phyloP scores from a whole-genome alignment of 495 filamentous ascomycete species.

The Chaetomium cochliodes region DNA sequence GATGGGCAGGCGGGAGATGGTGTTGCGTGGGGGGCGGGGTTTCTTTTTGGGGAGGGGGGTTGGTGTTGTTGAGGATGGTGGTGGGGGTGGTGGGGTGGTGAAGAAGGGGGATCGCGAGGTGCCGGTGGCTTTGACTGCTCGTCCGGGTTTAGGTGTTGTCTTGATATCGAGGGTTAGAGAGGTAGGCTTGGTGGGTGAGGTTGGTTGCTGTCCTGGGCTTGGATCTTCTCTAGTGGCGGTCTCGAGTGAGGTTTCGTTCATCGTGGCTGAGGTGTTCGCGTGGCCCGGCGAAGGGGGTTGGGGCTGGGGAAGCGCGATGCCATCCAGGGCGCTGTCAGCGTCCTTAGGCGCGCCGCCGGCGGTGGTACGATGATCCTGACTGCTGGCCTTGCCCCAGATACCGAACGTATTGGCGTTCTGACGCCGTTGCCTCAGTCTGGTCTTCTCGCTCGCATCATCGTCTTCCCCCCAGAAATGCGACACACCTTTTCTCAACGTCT shows the following conservation, averaged over 20 bases:
- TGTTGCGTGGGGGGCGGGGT: conserved; percentile 44
- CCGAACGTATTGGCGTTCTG: background rate
- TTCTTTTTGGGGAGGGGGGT: conserved; percentile 12
- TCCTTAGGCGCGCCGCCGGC: background rate
- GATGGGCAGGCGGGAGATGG: conserved; percentile 65
- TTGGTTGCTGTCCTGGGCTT: background rate
- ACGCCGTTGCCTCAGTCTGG: background rate
- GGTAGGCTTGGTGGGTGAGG: background rate
- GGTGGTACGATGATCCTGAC: background rate
- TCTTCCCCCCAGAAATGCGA: conserved; percentile 26
- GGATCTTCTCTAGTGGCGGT: background rate
- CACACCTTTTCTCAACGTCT: background rate
- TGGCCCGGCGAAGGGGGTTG: background rate
- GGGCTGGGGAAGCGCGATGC: background rate
- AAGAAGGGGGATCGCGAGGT: conserved; percentile 46
- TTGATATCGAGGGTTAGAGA: background rate
- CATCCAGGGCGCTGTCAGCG: background rate
- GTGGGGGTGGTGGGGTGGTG: conserved; percentile 23
- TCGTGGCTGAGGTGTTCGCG: background rate
- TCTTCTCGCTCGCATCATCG: background rate
- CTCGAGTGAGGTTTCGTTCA: background rate
- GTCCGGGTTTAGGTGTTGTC: background rate
- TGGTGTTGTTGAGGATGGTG: conserved; percentile 20
- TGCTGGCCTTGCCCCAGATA: background rate
- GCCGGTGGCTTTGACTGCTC: conserved; percentile 23